Conservation (phyloP, 2,329 filamentous ascomycete genomes). For the Fusarium vanettenii region DNA sequence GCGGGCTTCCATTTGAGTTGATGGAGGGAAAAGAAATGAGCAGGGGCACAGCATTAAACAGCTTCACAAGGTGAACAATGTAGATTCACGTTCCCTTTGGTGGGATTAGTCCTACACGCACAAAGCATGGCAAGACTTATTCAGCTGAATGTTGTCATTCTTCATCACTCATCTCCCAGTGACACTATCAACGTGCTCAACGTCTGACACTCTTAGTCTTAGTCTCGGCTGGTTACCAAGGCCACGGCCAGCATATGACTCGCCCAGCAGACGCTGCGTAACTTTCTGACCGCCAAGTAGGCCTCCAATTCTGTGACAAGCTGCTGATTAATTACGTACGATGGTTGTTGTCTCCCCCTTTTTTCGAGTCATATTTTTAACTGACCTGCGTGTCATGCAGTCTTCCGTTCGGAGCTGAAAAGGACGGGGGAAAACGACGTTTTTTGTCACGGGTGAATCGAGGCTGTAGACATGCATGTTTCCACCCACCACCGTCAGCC, state of each 20-base stretch:
- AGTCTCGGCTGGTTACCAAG: slow-evolving; percentile 37
- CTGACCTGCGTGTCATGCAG: slow-evolving; percentile 8
- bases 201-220: slow-evolving; percentile 21
- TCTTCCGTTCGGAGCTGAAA: slow-evolving; percentile 5
- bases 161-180: not conserved
- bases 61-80: not conserved
- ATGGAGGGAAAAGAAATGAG: not conserved
- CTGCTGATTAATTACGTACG: not conserved
- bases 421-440: not conserved
- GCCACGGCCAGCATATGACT: slow-evolving; percentile 18
- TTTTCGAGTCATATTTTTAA: not conserved
- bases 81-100: not conserved
- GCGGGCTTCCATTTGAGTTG: slow-evolving; percentile 53
- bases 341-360: not conserved
- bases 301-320: not conserved
- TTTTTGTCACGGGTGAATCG: not conserved
- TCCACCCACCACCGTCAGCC: slow-evolving; percentile 12
- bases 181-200: slow-evolving; percentile 28
- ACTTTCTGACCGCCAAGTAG: slow-evolving; percentile 26
- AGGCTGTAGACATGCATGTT: slow-evolving; percentile 12
- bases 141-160: not conserved
- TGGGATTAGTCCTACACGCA: not conserved
- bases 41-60: not conserved
- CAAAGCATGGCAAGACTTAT: not conserved
- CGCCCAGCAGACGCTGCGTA: slow-evolving; percentile 24